Conservation (phyloP, 2,329 filamentous ascomycete genomes). For the Blastomyces parvus region DNA sequence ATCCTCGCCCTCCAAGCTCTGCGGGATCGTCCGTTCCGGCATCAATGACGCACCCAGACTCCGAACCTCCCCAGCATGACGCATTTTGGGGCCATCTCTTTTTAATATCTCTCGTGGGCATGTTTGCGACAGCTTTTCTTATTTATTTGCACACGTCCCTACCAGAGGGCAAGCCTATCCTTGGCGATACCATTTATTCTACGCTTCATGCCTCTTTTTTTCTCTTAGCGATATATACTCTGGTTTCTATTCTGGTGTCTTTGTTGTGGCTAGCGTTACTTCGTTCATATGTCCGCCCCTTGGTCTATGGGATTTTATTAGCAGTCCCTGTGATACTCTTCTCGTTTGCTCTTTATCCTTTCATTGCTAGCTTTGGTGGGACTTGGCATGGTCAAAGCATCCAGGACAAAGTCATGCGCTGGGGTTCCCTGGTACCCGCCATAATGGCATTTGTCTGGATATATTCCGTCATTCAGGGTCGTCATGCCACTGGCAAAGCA, state of each 20-base stretch:
- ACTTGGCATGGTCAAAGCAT: slow-evolving; percentile 61
- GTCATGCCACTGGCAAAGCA: slow-evolving; percentile 70
- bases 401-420: slow-evolving; percentile 87
- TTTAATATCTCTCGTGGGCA: slow-evolving; percentile 68
- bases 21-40: slow-evolving; percentile 47
- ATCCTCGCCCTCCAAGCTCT: slow-evolving; percentile 41
- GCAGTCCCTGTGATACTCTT: slow-evolving; percentile 78
- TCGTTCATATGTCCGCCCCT: slow-evolving; percentile 74
- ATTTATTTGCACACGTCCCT: slow-evolving; percentile 80
- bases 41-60: slow-evolving; percentile 49
- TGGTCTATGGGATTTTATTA: slow-evolving; percentile 71
- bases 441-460: slow-evolving; percentile 67
- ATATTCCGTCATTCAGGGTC: slow-evolving; percentile 70
- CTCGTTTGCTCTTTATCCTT: slow-evolving; percentile 83
- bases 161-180: slow-evolving; percentile 51
- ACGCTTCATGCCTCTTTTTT: slow-evolving; percentile 79
- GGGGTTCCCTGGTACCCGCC: slow-evolving; percentile 68
- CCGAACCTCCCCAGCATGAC: slow-evolving; percentile 72
- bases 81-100: slow-evolving; percentile 87
- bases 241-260: slow-evolving; percentile 81
- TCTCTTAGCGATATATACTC: slow-evolving; percentile 79
- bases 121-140: slow-evolving; percentile 81
- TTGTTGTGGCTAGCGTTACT: slow-evolving; percentile 83
- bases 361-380: slow-evolving; percentile 81
- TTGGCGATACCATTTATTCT: slow-evolving; percentile 91